Base-by-base conservation (phyloP, 257 asterid species). In the Leonotis leonurus region DNA sequence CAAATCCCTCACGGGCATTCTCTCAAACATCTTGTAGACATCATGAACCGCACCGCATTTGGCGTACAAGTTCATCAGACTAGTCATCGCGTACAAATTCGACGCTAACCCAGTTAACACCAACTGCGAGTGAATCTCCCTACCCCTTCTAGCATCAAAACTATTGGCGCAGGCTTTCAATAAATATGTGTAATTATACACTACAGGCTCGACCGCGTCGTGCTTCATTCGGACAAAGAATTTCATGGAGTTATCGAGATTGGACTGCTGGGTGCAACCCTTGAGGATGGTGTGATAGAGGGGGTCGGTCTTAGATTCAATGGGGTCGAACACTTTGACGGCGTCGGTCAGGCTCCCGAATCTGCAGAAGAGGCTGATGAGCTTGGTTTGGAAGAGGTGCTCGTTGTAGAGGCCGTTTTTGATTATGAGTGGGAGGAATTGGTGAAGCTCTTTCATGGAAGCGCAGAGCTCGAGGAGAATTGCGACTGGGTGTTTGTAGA, bases 1-100 rank as follows among this genome's bases (percentile, higher is more conserved):
- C 76, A 86, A 74, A 62, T 92, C 98, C 68, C 89, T 85, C 14
- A 73, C 84, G 37, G 86, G 85, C 95, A 92, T 89, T 84, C 89
- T 85, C 49, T 69, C 95, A 41, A 92, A 92, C 97, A 92, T 62
- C 80, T 84, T 84, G 65, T 61, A 79, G 4, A 97, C 95, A 57
- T 89, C 90, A 0, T 67, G 72, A 52, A 86, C 63, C 17, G 54
- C 36, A 8, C 90, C 72, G 52, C 99, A 89, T 69, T 92, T 92
- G 0, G 89, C 88, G 35, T 92, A 89, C 64, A 92, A 18, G 36
- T 77, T 86, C 57, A 86, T 77, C 73, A 86, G 72, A 66, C 87
- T 70, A 20, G 85, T 83, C 90, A 88, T 83, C 0, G 81, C 81
- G 66, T 54, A 85, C 73, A 80, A 50, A 79, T 85, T 64, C 18